Conservation (phyloP, 768 basidiomycete species). For the Suillus lakei region DNA sequence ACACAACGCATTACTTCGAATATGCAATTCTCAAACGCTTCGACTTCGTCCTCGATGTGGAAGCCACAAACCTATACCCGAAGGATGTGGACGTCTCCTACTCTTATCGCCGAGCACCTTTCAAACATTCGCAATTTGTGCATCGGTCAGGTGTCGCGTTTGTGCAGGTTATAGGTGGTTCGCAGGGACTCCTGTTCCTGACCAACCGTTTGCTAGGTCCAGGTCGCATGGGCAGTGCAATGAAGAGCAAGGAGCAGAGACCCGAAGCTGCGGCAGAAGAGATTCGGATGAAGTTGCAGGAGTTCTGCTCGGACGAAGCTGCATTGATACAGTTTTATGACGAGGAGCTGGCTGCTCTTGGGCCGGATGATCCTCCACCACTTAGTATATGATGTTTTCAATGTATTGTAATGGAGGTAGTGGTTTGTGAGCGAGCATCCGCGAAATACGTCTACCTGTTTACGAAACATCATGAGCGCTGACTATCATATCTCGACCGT, state of each 20-base stretch:
- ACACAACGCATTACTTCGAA: constrained; percentile 77
- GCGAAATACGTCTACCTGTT: constrained; percentile 11
- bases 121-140: constrained; percentile 88
- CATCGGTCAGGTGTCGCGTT: constrained; percentile 91
- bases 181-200: constrained; percentile 84
- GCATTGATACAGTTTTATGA: constrained; percentile 72
- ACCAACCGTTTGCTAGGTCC: constrained; percentile 86
- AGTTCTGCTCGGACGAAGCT: constrained; percentile 66
- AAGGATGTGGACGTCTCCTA: constrained; percentile 85
- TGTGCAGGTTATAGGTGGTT: constrained; percentile 82
- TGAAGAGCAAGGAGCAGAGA: constrained; percentile 59
- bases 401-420: constrained; percentile 13
- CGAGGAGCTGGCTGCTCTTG: constrained; percentile 61
- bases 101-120: constrained; percentile 82
- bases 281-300: constrained; percentile 60
- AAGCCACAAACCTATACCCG: constrained; percentile 77
- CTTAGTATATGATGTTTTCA: constrained; percentile 43
- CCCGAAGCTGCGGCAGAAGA: constrained; percentile 64
- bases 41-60: constrained; percentile 84
- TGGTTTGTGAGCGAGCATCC: constrained; percentile 13
- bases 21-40: constrained; percentile 76
- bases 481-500: constrained; percentile 76
- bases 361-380: constrained; percentile 46
- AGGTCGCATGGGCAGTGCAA: constrained; percentile 60
- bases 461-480: constrained; percentile 43